phyloP scores from a whole-genome alignment of 768 basidiomycete species.

The Rossbeevera mucosa region DNA sequence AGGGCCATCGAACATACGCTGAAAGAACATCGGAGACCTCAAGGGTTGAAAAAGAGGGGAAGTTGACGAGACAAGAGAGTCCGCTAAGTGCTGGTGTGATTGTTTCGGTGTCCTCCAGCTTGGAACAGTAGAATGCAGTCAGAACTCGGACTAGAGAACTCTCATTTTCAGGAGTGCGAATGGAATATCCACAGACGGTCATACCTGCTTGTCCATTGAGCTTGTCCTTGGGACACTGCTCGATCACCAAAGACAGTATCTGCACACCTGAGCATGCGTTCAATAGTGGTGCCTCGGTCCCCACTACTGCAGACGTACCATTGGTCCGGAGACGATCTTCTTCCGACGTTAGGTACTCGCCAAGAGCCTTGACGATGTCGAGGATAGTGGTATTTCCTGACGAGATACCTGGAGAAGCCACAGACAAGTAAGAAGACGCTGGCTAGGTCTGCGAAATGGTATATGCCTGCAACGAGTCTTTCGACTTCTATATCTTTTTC shows the following conservation, averaged over 20 bases:
- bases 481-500: conserved; percentile 56
- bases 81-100: conserved; percentile 80
- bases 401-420: not conserved
- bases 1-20: conserved; percentile 43
- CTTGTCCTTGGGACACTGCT: conserved; percentile 51
- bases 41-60: conserved; percentile 56
- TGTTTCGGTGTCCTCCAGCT: conserved; percentile 82
- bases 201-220: conserved; percentile 81
- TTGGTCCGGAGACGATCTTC: conserved; percentile 74
- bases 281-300: not conserved
- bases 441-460: not conserved
- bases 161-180: not conserved
- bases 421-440: not conserved
- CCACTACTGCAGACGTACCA: conserved; percentile 44
- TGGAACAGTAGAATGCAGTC: conserved; percentile 76
- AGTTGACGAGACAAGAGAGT: conserved; percentile 57
- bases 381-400: conserved; percentile 57
- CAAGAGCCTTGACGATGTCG: conserved; percentile 79
- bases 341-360: conserved; percentile 84
- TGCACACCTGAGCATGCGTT: conserved; percentile 60
- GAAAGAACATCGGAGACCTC: conserved; percentile 59
- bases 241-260: conserved; percentile 71
- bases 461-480: conserved; percentile 56
- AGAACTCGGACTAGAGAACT: conserved; percentile 69
- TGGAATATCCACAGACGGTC: conserved; percentile 15